phyloP scores from a whole-genome alignment of 2,329 filamentous ascomycete species.

The Monosporascus sp. region DNA sequence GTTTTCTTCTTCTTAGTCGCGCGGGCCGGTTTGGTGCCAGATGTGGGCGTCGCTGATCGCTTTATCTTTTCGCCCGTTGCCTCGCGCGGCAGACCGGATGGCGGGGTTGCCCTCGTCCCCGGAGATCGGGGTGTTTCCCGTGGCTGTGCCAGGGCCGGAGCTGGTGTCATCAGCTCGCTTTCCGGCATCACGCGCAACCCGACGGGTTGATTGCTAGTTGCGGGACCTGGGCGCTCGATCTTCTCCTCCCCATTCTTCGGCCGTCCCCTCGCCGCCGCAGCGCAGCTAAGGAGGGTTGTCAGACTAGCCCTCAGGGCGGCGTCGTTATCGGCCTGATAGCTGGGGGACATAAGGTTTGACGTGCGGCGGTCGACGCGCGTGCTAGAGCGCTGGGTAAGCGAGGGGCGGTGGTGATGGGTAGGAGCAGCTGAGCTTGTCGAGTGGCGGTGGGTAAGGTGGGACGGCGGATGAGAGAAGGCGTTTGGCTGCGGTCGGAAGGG shows the following conservation, averaged over 20 bases:
- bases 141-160: conserved; percentile 18
- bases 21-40: conserved; percentile 33
- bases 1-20: conserved; percentile 57
- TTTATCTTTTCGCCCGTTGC: conserved; percentile 42
- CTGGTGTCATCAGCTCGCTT: conserved; percentile 48
- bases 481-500: conserved; percentile 85
- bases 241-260: conserved; percentile 52
- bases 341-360: conserved; percentile 65
- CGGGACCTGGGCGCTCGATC: conserved; percentile 35
- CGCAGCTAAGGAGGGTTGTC: conserved; percentile 93
- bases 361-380: conserved; percentile 40
- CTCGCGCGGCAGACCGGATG: conserved; percentile 11
- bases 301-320: conserved; percentile 86
- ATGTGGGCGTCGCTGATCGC: conserved; percentile 37
- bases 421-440: conserved; percentile 45
- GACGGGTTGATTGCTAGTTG: conserved; percentile 49
- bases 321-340: conserved; percentile 82
- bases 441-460: conserved; percentile 42
- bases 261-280: conserved; percentile 78
- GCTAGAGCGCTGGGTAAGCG: conserved; percentile 43
- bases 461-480: conserved; percentile 80
- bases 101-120: conserved; percentile 4
- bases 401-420: conserved; percentile 44
- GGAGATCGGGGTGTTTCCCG: conserved; percentile 11
- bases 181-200: conserved; percentile 56